A percentile compares a stretch with the other conserved stretches of the same genome.
These are phyloP conservation scores for Fomes fomentarius DNA, from an alignment of 1,284 basidiomycete genomes.

Conservation along the genomic window DNA sequence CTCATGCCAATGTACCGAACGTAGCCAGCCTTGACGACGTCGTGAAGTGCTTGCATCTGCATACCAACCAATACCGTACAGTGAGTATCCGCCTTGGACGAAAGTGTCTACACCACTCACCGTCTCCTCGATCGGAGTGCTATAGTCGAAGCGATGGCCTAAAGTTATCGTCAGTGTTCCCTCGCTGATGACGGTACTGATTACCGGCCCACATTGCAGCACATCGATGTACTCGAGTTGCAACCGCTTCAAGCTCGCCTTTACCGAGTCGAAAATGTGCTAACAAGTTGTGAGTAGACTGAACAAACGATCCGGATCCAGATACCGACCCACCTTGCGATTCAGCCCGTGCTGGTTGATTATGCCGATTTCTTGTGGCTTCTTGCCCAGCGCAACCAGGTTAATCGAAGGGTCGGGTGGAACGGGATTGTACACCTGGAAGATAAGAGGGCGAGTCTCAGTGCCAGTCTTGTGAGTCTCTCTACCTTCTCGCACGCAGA, in stretches of 20 bases:
- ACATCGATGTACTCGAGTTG: conserved; percentile 75
- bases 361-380: conserved; percentile 26
- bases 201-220: conserved; percentile 49
- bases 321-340: conserved; percentile 33
- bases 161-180: too few species aligned
- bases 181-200: too few species aligned
- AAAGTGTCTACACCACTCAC: background rate
- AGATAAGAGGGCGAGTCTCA: background rate
- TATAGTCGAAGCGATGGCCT: conserved; percentile 24
- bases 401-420: conserved; percentile 37
- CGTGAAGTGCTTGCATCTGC: conserved; percentile 38
- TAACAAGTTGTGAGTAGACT: conserved; percentile 22
- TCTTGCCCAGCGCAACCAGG: conserved; percentile 4
- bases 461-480: too few species aligned
- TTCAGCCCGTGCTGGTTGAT: conserved; percentile 39
- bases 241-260: conserved; percentile 65
- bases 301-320: background rate
- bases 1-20: conserved; percentile 45
- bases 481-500: conserved; percentile 32
- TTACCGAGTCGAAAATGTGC: conserved; percentile 78
- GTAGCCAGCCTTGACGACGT: conserved; percentile 38
- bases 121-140: conserved; percentile 29
- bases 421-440: background rate
- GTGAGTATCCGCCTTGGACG: background rate
- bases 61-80: too few species aligned